phyloP scores from a whole-genome alignment of 352 stramenopile genomes.

The Phytophthora pluvialis region DNA sequence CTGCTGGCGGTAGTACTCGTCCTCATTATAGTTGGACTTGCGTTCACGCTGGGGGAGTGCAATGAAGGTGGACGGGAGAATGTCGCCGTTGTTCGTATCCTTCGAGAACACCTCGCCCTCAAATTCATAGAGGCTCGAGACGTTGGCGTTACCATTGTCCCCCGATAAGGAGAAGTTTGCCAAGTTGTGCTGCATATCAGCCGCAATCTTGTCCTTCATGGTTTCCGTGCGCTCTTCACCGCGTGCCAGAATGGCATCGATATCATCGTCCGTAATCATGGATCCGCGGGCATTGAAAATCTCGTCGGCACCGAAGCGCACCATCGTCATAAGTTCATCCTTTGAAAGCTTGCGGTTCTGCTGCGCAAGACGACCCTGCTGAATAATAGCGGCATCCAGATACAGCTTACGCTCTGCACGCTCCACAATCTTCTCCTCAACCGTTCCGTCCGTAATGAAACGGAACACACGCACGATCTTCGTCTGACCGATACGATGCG shows the following conservation, averaged over 20 bases:
- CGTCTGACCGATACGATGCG: conserved; percentile 98
- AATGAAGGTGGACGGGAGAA: conserved; percentile 92
- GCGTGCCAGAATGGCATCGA: conserved; percentile 91
- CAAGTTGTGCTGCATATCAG: conserved; percentile 96
- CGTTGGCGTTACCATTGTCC: conserved; percentile 77
- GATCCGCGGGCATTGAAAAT: conserved; percentile 90
- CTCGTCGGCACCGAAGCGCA: conserved; percentile 90
- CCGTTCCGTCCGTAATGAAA: conserved; percentile 97
- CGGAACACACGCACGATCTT: conserved; percentile 99
- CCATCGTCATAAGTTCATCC: conserved; percentile 98
- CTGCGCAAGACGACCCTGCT: conserved; percentile 96
- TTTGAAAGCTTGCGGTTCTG: conserved; percentile 94
- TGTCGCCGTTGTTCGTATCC: conserved; percentile 75
- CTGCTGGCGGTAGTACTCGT: conserved; percentile 96
- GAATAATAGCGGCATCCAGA: conserved; percentile 98
- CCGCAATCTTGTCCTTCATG: conserved; percentile 88
- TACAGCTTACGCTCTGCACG: conserved; percentile 98
- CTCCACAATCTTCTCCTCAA: conserved; percentile 99
- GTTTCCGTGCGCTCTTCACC: conserved; percentile 91
- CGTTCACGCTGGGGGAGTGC: conserved; percentile 85
- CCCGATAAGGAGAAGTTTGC: conserved; percentile 95
- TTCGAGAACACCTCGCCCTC: conserved; percentile 92
- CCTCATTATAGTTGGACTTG: conserved; percentile 96
- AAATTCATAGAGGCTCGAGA: conserved; percentile 90
- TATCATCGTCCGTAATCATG: conserved; percentile 94